These are phyloP conservation scores for Heteromeles arbutifolia DNA, from an alignment of 306 rosid species.

Conservation along the genomic window DNA sequence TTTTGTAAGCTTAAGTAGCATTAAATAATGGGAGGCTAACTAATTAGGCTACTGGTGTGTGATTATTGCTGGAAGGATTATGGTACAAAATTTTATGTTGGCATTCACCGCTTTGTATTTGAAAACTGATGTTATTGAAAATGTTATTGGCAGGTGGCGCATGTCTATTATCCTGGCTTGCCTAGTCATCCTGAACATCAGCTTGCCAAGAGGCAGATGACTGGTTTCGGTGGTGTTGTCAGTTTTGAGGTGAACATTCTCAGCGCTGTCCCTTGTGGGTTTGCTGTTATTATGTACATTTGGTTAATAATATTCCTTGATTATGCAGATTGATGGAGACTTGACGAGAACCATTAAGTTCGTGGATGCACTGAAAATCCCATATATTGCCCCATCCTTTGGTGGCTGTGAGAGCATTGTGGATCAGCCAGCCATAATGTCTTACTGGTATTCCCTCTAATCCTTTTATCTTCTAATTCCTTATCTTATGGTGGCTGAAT, in stretches of 20 bases:
- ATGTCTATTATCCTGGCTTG: constrained; percentile 87
- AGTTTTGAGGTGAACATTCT: constrained; percentile 71
- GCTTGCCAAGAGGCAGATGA: constrained; percentile 91
- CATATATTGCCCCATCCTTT: constrained; percentile 90
- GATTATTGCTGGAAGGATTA: neutral
- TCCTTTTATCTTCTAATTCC: neutral
- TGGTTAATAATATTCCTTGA: constrained; percentile 1
- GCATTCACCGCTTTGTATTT: constrained; percentile 4
- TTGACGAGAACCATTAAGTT: constrained; percentile 56
- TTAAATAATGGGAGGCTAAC: neutral
- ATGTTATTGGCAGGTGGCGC: constrained; percentile 59
- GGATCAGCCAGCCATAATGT: constrained; percentile 94
- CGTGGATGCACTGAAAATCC: constrained; percentile 78
- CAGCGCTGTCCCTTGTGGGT: neutral
- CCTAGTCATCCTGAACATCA: constrained; percentile 87
- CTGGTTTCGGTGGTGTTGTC: constrained; percentile 96
- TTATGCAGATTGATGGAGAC: constrained; percentile 78
- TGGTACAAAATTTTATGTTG: neutral
- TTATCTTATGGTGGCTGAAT: neutral
- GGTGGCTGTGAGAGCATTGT: constrained; percentile 99
- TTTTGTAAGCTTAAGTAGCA: neutral
- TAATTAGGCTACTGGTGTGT: neutral
- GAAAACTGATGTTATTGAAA: constrained; percentile 11
- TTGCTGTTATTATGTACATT: neutral
- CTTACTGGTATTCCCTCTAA: constrained; percentile 56